These are phyloP conservation scores for Starmerella cellae DNA, from an alignment of 805 yeast genomes.

Conservation along the genomic window DNA sequence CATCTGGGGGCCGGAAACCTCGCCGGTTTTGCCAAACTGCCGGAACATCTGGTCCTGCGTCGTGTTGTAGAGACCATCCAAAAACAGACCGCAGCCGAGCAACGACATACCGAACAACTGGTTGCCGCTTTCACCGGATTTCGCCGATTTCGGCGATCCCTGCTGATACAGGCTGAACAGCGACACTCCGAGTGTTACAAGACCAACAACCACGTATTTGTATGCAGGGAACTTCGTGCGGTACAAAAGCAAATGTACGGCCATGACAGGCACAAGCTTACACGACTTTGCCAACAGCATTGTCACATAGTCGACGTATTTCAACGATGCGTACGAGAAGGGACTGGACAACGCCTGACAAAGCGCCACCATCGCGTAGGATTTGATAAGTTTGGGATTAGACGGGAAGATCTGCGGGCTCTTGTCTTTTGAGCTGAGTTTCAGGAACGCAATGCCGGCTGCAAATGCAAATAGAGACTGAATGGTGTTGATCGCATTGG, in stretches of 20 bases:
- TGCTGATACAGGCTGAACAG: constrained; percentile 48
- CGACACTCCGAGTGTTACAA: constrained; percentile 75
- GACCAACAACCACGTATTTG: constrained; percentile 63
- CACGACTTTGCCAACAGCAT: constrained; percentile 83
- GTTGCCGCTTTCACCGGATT: constrained; percentile 17
- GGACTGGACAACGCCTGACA: constrained; percentile 78
- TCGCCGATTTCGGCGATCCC: background rate
- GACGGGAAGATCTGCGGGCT: constrained; percentile 20
- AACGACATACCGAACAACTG: constrained; percentile 45
- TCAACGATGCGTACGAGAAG: constrained; percentile 61
- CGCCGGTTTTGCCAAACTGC: constrained; percentile 24
- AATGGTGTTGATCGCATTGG: constrained; percentile 59
- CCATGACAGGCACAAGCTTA: constrained; percentile 86
- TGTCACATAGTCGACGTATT: constrained; percentile 76
- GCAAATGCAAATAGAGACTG: constrained; percentile 65
- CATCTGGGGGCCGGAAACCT: constrained; percentile 69
- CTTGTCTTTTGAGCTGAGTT: constrained; percentile 25
- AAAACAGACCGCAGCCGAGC: constrained; percentile 47
- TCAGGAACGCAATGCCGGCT: constrained; percentile 53
- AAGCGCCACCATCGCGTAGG: constrained; percentile 25
- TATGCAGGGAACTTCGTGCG: constrained; percentile 55
- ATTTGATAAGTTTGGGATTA: constrained; percentile 12
- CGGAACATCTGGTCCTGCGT: constrained; percentile 79
- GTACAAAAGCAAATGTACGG: constrained; percentile 62
- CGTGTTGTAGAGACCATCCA: constrained; percentile 88